Evolutionary conservation across 75 land plant species (phyloP), one percentile per base, ranked within the genome.

Genomic region (Sequoia sempervirens): DNA sequence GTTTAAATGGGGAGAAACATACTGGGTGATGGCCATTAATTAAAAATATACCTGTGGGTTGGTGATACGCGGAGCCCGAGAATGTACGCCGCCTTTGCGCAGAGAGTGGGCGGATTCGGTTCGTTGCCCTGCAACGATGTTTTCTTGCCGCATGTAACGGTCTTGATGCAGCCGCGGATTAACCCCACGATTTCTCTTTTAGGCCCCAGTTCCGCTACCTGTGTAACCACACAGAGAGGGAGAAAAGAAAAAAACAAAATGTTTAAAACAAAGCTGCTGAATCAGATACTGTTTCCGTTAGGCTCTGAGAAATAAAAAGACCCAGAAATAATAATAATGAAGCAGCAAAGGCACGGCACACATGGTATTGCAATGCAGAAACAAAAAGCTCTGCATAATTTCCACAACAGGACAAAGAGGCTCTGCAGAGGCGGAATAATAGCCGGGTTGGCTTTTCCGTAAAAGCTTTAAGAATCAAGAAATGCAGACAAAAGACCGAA

Each of bases 31-130:
- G 20, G 28, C 41, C 69, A 83, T 52, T 45, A 37, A 2, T 9
- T 45, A 38, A 2, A 9, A 43, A 30, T 5, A n/a, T 83, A 94
- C 98, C 98, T 76, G 84, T 91, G 94, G 8, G 85, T 73, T 52
- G 96, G 95, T 14, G 93, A 93, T 70, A 94, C 94, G 28, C 96
- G 92, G 56, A 94, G 94, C 86, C 96, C 96, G 17, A 94, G 88
- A 20, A 94, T 83, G 75, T 94, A 94, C 34, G 93, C 96, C 40
- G 86, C 86, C 36, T 89, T 90, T 56, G 96, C 89, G 84, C 53
- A 87, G 74, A 83, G 61, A 84, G 64, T 6, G 64, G 91, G 86
- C 73, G 79, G 52, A 10, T 47, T 9, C 14, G 74, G 82, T 34
- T 34, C 36, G 36, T 34, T 34, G 36, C 36, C 36, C 36, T 34